These are phyloP conservation scores for Aquanectria penicillioides DNA, from an alignment of 2,329 filamentous ascomycete genomes.

Conservation along the genomic window DNA sequence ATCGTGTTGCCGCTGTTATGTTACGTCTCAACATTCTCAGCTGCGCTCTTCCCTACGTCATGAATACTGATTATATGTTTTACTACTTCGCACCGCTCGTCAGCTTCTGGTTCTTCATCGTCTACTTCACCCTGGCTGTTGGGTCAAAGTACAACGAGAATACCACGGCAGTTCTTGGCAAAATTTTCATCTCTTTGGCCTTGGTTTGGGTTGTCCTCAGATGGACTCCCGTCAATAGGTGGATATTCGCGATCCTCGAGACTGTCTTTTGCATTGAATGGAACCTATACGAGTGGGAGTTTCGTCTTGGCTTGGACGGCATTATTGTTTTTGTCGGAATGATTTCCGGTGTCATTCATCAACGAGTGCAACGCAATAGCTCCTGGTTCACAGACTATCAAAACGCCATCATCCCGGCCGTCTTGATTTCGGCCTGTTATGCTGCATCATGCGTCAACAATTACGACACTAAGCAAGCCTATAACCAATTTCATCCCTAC, in stretches of 20 bases:
- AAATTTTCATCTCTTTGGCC: constrained; percentile 56
- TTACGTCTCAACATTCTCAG: constrained; percentile 67
- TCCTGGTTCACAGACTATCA: constrained; percentile 34
- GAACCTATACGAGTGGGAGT: constrained; percentile 59
- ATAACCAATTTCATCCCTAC: constrained; percentile 62
- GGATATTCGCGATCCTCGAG: constrained; percentile 44
- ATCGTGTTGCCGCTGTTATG: constrained; percentile 61
- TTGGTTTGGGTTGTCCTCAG: constrained; percentile 44
- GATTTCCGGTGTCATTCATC: constrained; percentile 48
- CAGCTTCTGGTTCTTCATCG: constrained; percentile 70
- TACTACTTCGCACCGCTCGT: constrained; percentile 70
- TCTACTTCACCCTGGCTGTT: constrained; percentile 62
- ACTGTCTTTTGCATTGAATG: constrained; percentile 59
- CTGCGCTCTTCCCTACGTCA: constrained; percentile 62
- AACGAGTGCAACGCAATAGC: constrained; percentile 29
- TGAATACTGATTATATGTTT: constrained; percentile 60
- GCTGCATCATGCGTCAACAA: constrained; percentile 17
- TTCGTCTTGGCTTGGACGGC: constrained; percentile 62
- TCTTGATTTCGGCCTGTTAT: constrained; percentile 46
- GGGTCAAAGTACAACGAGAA: constrained; percentile 54
- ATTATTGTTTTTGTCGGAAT: constrained; percentile 68
- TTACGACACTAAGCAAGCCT: constrained; percentile 40
- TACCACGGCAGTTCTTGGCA: constrained; percentile 54
- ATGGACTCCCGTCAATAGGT: constrained; percentile 27
- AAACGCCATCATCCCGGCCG: constrained; percentile 29